Conservation (phyloP, 805 yeast species). For the Helenozyma rhizophorensis region DNA sequence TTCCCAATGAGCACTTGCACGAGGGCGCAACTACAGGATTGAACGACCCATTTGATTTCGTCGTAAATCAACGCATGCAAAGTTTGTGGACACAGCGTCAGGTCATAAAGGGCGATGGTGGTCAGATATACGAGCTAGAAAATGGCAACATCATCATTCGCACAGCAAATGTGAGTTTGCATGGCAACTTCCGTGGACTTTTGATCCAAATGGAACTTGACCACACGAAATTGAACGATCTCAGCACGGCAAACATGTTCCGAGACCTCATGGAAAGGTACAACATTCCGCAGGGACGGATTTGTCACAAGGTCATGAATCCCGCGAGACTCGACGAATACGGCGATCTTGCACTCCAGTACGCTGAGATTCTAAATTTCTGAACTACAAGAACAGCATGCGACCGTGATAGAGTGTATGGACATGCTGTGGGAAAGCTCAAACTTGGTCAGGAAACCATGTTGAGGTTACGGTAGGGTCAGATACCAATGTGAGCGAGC, state of each 20-base stretch:
- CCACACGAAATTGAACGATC: slow-evolving; percentile 6
- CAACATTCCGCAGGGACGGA: slow-evolving; percentile 37
- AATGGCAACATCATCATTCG: slow-evolving; percentile 51
- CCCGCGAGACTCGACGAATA: slow-evolving; percentile 21
- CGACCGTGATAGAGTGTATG: too few species aligned
- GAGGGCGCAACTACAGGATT: slow-evolving; percentile 52
- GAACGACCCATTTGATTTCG: slow-evolving; percentile 53
- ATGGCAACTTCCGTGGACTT: slow-evolving; percentile 70
- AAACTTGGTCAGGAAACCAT: too few species aligned
- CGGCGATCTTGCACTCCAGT: slow-evolving; percentile 41
- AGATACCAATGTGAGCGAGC: too few species aligned
- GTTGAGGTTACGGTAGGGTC: too few species aligned
- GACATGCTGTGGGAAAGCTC: too few species aligned
- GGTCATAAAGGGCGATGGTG: slow-evolving; percentile 69
- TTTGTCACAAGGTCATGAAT: slow-evolving; percentile 30
- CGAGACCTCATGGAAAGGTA: slow-evolving; percentile 26
- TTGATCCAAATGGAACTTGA: slow-evolving; percentile 53
- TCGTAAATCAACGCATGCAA: slow-evolving; percentile 55
- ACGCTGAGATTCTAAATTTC: slow-evolving; percentile 37
- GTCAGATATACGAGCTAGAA: slow-evolving; percentile 57
- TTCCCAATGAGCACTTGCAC: slow-evolving; percentile 39
- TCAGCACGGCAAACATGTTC: slow-evolving; percentile 17
- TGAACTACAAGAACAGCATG: too few species aligned
- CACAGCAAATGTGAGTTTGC: slow-evolving; percentile 67
- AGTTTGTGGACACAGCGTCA: slow-evolving; percentile 70